phyloP scores from a whole-genome alignment of 305 asterid genomes.

The Lippia alba region DNA sequence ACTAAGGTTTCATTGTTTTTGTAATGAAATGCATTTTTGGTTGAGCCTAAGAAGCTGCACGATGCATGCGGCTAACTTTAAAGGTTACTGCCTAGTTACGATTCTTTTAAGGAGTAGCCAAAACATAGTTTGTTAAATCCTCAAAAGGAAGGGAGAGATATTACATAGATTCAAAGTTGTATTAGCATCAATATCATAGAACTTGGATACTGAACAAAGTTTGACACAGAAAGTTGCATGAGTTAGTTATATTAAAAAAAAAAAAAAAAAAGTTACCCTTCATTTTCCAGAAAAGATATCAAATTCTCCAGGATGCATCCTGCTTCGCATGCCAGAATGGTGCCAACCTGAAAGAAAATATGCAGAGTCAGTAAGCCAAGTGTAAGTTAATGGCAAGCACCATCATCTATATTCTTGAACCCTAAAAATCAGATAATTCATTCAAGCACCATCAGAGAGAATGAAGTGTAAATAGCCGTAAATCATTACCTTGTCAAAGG shows the following conservation, averaged over 20 bases:
- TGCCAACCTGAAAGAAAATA: conserved; percentile 67
- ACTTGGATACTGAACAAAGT: conserved; percentile 25
- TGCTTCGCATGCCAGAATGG: conserved; percentile 95
- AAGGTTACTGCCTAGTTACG: conserved; percentile 18
- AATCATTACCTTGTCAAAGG: conserved; percentile 83
- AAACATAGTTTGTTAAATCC: conserved; percentile 6
- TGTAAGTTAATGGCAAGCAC: conserved; percentile 22
- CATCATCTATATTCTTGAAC: neutral
- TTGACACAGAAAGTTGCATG: conserved; percentile 6
- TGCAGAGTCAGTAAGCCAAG: conserved; percentile 35
- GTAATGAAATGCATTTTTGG: neutral
- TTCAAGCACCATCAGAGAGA: conserved; percentile 27
- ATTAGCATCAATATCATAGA: conserved; percentile 7
- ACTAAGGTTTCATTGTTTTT: neutral
- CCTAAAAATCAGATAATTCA: conserved; percentile 11
- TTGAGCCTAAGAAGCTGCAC: conserved; percentile 15
- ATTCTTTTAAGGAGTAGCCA: neutral
- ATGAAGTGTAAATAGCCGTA: conserved; percentile 22
- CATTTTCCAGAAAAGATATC: conserved; percentile 82
- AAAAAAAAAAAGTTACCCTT: conserved; percentile 63
- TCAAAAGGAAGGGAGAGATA: neutral
- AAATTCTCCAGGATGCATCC: conserved; percentile 99
- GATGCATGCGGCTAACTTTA: neutral
- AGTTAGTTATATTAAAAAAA: too few relatives aligned
- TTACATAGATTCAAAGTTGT: conserved; percentile 14